Evolutionary conservation across 106 monocot genomes (phyloP).

Genomic region (Dendrobium chrysotoxum): DNA sequence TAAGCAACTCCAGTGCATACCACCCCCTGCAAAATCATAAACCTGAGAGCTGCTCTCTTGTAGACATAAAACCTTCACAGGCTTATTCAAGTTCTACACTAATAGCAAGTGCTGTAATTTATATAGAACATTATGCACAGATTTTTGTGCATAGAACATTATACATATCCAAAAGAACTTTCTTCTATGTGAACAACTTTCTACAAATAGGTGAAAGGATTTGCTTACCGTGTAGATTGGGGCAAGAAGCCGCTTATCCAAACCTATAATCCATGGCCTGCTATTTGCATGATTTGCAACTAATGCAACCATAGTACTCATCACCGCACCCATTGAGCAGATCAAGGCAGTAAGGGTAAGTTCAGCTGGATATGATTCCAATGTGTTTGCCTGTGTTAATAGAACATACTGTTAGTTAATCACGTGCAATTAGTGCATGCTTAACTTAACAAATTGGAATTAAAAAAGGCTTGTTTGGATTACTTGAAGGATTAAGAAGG

Average conservation of each 20-base stretch:
- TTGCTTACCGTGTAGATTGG: slow-evolving; percentile 12
- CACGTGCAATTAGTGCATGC: background rate
- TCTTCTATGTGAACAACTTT: too few relatives aligned
- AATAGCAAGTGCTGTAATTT: background rate
- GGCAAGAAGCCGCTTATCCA: slow-evolving; percentile 14
- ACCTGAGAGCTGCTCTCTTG: too few relatives aligned
- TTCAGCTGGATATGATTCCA: slow-evolving; percentile 13
- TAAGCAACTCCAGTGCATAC: slow-evolving; percentile 4
- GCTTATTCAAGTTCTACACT: too few relatives aligned
- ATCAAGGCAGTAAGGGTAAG: slow-evolving; percentile 15
- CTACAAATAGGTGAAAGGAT: background rate
- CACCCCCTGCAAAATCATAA: slow-evolving; percentile 4
- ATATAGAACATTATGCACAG: too few relatives aligned
- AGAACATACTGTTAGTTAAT: background rate
- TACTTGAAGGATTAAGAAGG: slow-evolving; percentile 65
- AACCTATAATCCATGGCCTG: slow-evolving; percentile 17
- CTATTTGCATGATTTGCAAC: slow-evolving; percentile 5
- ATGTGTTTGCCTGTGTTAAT: slow-evolving; percentile 12
- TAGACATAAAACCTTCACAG: too few relatives aligned
- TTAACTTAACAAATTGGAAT: background rate
- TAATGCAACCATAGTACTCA: slow-evolving; percentile 7
- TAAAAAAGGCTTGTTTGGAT: background rate
- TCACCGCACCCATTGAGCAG: slow-evolving; percentile 13
- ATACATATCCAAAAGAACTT: background rate
- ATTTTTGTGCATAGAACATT: background rate